Evolutionary conservation across 257 asterid species (phyloP), one percentile per base, ranked within the genome.

Genomic region (Jacaranda mimosifolia): DNA sequence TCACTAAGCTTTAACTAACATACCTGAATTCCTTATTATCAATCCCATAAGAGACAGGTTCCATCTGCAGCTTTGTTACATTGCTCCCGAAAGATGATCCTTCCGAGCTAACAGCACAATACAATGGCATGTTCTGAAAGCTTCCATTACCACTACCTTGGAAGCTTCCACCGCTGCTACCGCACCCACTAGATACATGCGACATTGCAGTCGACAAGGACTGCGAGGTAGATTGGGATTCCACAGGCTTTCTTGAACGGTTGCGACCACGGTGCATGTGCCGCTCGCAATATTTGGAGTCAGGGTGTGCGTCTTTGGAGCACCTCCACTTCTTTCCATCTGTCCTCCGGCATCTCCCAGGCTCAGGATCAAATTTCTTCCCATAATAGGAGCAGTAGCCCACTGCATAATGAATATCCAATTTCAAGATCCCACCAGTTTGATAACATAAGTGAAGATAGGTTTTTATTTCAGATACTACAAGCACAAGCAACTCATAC

Each of bases 171-270:
- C 82, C 81, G 45, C 77, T 84, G 81, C 70, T 84, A 80, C 87
- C 77, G 78, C 85, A 79, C 76, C 89, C 96, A 86, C 88, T 77
- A 81, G 92, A 72, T 68, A 85, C 51, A 85, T 87, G 91, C 3
- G 97, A 79, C 79, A 84, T 77, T 36, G 87, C 87, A 87, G 99
- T 82, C 65, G 94, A 85, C 81, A 83, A 67, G 56, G 99, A 82
- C 89, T 88, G 98, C 82, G 94, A 80, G 80, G 88, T 84, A 71
- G 97, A 77, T 82, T 92, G 97, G 84, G 97, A 89, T 94, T 94
- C 99, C 99, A 94, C 99, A 92, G 89, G 98, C 99, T 94, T 94
- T 94, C 99, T 94, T 94, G 99, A 94, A 94, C 99, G 98, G 97
- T 93, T 92, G 83, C 99, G 98, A 85, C 99, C 99, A 18, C 99